Conservation (phyloP, 306 rosid species). For the Comarum palustre region DNA sequence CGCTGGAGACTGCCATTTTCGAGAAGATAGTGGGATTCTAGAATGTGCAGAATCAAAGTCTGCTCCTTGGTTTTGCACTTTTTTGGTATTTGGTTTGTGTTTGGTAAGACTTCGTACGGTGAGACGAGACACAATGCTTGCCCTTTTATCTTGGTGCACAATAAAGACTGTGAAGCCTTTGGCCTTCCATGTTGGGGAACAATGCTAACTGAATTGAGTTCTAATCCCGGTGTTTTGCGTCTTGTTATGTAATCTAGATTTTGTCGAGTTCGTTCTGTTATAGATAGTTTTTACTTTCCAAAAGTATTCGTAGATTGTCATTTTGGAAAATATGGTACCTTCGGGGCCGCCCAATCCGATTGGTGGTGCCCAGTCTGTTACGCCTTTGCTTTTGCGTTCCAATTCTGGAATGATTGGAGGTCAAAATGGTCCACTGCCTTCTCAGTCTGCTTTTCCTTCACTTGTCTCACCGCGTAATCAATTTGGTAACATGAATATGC, state of each 20-base stretch:
- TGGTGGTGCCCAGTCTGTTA: conserved; percentile 80
- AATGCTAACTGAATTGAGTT: conserved; percentile 44
- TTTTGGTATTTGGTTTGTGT: conserved; percentile 47
- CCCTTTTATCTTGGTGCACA: conserved; percentile 49
- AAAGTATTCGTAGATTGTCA: conserved; percentile 35
- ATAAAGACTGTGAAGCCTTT: conserved; percentile 41
- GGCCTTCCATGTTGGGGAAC: conserved; percentile 40
- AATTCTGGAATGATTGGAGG: conserved; percentile 85
- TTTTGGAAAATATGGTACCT: conserved; percentile 65
- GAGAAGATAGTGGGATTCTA: conserved; percentile 36
- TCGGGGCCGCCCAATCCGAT: conserved; percentile 87
- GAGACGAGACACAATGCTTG: conserved; percentile 40
- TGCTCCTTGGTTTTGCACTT: conserved; percentile 41
- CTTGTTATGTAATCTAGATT: conserved; percentile 43
- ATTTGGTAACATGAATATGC: conserved; percentile 65
- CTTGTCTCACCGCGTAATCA: conserved; percentile 77
- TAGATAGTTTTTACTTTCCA: conserved; percentile 44
- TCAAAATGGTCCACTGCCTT: conserved; percentile 76
- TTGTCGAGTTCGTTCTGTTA: conserved; percentile 39
- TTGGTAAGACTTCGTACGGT: conserved; percentile 42
- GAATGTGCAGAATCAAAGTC: conserved; percentile 50
- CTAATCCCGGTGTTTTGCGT: conserved; percentile 29
- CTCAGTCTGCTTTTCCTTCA: conserved; percentile 62
- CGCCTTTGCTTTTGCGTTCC: conserved; percentile 74
- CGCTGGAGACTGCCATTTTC: conserved; percentile 39